Percentiles rank a stretch among this genome's conserved stretches.
Evolutionary conservation across 2,329 filamentous ascomycete genomes (phyloP).

Genomic region (Sclerotinia glacialis): DNA sequence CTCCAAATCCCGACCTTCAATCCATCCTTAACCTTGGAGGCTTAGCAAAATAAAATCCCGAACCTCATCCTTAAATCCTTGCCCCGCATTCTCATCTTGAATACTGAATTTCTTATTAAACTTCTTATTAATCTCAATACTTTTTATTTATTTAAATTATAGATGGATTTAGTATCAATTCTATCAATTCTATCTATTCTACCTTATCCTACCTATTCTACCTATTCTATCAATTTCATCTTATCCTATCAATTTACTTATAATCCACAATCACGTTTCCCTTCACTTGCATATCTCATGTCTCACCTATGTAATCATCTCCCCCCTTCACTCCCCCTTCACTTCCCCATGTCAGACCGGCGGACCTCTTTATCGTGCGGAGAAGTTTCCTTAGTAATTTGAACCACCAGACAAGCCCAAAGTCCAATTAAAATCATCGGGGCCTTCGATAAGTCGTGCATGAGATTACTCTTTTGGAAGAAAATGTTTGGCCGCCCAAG

Average conservation of each 20-base stretch:
- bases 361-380: slow-evolving; percentile 15
- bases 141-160: too few species aligned
- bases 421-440: background rate
- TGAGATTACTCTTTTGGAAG: background rate
- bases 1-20: too few species aligned
- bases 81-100: background rate
- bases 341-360: background rate
- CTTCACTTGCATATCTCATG: background rate
- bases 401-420: background rate
- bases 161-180: too few species aligned
- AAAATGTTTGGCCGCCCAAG: background rate
- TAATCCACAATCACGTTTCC: too few species aligned
- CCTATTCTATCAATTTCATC: too few species aligned
- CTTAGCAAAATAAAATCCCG: too few species aligned
- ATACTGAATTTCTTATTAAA: too few species aligned
- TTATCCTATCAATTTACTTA: too few species aligned
- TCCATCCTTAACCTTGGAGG: background rate
- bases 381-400: slow-evolving; percentile 1
- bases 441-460: slow-evolving; percentile 1
- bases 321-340: too few species aligned
- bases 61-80: background rate
- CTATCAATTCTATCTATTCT: too few species aligned
- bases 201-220: too few species aligned
- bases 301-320: background rate
- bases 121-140: too few species aligned